Evolutionary conservation across 495 filamentous ascomycete species (phyloP).

Genomic region (Evansstolkia leycettana): DNA sequence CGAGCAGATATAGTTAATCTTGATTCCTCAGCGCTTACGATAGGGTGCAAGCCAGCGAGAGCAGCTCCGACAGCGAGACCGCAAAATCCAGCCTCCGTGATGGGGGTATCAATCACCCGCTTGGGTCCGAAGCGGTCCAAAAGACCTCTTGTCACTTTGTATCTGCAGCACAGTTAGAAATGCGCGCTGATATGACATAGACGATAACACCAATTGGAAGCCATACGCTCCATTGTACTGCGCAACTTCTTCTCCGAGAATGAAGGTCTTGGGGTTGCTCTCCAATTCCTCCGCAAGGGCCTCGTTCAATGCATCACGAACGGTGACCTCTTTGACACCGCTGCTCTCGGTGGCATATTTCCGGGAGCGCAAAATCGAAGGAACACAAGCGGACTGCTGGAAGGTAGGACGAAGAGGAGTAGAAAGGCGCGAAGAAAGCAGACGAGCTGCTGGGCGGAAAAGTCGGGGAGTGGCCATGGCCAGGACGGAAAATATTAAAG

Average conservation of each 20-base stretch:
- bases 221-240: slow-evolving; percentile 94
- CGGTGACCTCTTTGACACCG: slow-evolving; percentile 79
- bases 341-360: slow-evolving; percentile 43
- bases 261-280: slow-evolving; percentile 82
- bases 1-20: neutral
- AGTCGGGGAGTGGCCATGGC: slow-evolving; percentile 59
- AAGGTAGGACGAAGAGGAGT: slow-evolving; percentile 38
- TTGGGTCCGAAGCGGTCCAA: slow-evolving; percentile 95
- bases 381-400: slow-evolving; percentile 34
- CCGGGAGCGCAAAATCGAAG: slow-evolving; percentile 30
- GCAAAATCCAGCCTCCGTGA: slow-evolving; percentile 90
- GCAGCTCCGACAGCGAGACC: slow-evolving; percentile 92
- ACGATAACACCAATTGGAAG: neutral
- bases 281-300: slow-evolving; percentile 96
- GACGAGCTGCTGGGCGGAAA: slow-evolving; percentile 67
- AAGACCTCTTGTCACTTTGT: slow-evolving; percentile 97
- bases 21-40: slow-evolving; percentile 56
- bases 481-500: slow-evolving; percentile 13
- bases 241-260: slow-evolving; percentile 94
- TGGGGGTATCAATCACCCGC: slow-evolving; percentile 94
- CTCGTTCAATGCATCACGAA: slow-evolving; percentile 94
- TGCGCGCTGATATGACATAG: neutral
- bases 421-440: slow-evolving; percentile 54
- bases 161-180: slow-evolving; percentile 35
- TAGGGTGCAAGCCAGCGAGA: slow-evolving; percentile 82